phyloP scores from a whole-genome alignment of 1,284 basidiomycete genomes.

The Moesziomyces globuligerus region DNA sequence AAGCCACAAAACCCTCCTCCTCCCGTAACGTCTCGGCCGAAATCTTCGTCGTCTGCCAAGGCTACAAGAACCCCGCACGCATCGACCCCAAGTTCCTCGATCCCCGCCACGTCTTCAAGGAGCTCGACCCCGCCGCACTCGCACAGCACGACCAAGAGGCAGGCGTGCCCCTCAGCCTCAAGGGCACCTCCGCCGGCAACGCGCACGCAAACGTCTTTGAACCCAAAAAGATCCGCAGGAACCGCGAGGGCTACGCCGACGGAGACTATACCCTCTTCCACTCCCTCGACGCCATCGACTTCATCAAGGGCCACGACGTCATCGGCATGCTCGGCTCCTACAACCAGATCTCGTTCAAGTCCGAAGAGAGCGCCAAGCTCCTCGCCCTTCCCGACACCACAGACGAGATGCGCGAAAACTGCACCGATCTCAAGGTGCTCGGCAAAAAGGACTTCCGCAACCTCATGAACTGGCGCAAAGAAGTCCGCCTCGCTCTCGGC shows the following conservation, averaged over 20 bases:
- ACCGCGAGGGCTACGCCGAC: slow-evolving; percentile 94
- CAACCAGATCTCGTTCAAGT: slow-evolving; percentile 82
- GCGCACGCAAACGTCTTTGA: slow-evolving; percentile 83
- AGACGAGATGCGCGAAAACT: slow-evolving; percentile 81
- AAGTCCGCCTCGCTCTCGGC: slow-evolving; percentile 77
- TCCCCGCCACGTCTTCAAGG: slow-evolving; percentile 97
- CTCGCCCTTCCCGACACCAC: slow-evolving; percentile 74
- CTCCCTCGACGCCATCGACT: slow-evolving; percentile 77
- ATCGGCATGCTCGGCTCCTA: slow-evolving; percentile 82
- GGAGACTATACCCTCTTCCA: slow-evolving; percentile 93
- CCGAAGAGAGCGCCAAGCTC: slow-evolving; percentile 76
- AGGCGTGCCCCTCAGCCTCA: slow-evolving; percentile 45
- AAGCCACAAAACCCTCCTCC: slow-evolving; percentile 98
- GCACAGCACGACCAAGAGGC: slow-evolving; percentile 23
- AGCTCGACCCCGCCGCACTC: slow-evolving; percentile 70
- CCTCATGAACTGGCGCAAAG: slow-evolving; percentile 82
- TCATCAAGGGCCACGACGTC: slow-evolving; percentile 72
- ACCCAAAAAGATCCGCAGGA: slow-evolving; percentile 93
- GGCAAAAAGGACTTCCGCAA: slow-evolving; percentile 97
- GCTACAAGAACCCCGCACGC: slow-evolving; percentile 91
- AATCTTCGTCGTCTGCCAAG: slow-evolving; percentile 98
- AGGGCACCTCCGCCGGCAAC: slow-evolving; percentile 59
- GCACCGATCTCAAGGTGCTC: slow-evolving; percentile 92
- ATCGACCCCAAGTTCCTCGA: slow-evolving; percentile 99
- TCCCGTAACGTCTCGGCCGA: slow-evolving; percentile 99